Base-by-base conservation (phyloP, 1,284 basidiomycete genomes). In the Lignosus rhinocerotis region DNA sequence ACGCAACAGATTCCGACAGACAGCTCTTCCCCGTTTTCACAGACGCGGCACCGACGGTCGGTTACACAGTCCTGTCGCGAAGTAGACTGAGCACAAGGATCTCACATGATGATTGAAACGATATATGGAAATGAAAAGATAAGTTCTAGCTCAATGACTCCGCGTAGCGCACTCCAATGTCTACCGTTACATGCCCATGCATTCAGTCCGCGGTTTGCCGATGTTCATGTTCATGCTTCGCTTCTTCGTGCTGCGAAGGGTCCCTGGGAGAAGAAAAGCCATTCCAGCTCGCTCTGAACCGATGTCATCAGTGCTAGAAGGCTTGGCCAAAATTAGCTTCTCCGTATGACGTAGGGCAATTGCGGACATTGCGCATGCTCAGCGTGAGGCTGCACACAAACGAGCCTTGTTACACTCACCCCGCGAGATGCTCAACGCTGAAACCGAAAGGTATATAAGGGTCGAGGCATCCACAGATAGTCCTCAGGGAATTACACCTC, bases 401-500 rank as follows among this genome's bases (percentile, higher is more conserved):
- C 14, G 11, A 43, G n/a, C 6, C 17, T 43, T 19, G 41, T 17
- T 17, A 10, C 19, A 21, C 16, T 16, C n/a, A 43, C 17, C 19
- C 17, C n/a, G 19, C n/a, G 41, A 43, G 10, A 31, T 19, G n/a
- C 19, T 17, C 1, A 43, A 43, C 41, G 16, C 41, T 21, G 17
- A 21, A 19, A 31, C 17, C 46, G 19, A 42, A 25, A 41, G 48
- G 21, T 57, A 57, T 57, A 61, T 48, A 53, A 57, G 41, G 33
- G 21, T 5, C 14, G 44, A 32, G 25, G 17, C 34, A 16, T 42
- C 46, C 36, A n/a, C 21, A 11, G 19, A 42, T 30, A 4, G 21
- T 30, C 59, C 51, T 38, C 55, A 60, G 59, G 53, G 51, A 51
- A 56, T 16, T 36, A 14, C 41, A 30, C 42, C 53, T 46, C 48